phyloP scores from a whole-genome alignment of 345 rosid species.

The Pugionium dolabratum region DNA sequence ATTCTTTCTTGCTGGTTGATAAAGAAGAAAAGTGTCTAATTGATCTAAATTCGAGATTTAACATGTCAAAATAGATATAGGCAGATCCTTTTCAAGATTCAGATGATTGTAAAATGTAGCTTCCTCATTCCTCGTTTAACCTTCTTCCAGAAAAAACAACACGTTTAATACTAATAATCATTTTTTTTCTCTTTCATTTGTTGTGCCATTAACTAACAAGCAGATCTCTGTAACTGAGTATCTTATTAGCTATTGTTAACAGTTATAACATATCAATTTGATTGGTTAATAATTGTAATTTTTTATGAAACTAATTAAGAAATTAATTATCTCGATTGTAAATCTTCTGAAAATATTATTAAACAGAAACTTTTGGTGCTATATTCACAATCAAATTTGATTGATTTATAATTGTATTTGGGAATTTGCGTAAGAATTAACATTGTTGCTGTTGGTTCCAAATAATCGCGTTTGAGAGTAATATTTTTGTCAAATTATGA shows the following conservation, averaged over 20 bases:
- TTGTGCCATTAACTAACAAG: background rate
- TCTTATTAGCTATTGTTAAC: background rate
- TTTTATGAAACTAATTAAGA: no score
- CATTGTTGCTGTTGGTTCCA: no score
- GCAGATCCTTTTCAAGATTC: background rate
- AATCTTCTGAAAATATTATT: no score
- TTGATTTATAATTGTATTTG: no score
- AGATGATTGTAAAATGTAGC: slow-evolving; percentile 18
- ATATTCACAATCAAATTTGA: no score
- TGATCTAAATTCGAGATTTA: background rate
- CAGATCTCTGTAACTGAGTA: background rate
- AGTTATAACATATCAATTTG: background rate
- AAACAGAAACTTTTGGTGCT: no score
- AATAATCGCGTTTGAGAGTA: no score
- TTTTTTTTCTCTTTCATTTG: no score
- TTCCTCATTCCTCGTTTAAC: slow-evolving; percentile 1
- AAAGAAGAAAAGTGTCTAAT: slow-evolving; percentile 4
- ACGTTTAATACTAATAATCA: background rate
- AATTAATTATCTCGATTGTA: no score
- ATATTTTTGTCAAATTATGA: no score
- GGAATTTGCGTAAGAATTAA: no score
- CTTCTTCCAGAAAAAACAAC: slow-evolving; percentile 7
- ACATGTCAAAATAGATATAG: slow-evolving; percentile 10
- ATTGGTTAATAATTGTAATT: background rate
- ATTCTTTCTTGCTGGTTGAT: slow-evolving; percentile 7